Percentiles rank a stretch among this genome's conserved stretches.
Evolutionary conservation across 2,329 filamentous ascomycete species (phyloP).

Genomic region (Ciborinia camelliae): DNA sequence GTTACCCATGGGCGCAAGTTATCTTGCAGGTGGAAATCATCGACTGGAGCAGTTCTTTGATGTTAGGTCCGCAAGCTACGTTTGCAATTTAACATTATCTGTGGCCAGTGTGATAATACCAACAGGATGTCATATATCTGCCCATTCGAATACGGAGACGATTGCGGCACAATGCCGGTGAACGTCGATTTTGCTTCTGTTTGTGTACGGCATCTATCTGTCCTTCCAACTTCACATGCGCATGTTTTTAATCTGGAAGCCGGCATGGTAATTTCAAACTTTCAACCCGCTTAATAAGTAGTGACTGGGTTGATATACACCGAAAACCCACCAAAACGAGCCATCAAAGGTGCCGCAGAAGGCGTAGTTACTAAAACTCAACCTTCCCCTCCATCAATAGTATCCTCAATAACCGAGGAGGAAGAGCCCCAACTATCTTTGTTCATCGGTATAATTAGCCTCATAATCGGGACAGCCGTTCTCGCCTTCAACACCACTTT

Average conservation of each 20-base stretch:
- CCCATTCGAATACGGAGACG: not conserved
- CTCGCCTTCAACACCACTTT: conserved; percentile 48
- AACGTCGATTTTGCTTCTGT: conserved; percentile 36
- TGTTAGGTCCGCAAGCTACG: conserved; percentile 81
- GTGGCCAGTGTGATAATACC: conserved; percentile 83
- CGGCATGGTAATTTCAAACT: not conserved
- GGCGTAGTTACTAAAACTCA: not conserved
- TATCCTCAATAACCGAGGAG: not conserved
- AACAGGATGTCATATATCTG: conserved; percentile 67
- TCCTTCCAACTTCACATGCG: not conserved
- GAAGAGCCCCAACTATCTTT: not conserved
- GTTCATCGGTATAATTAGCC: not conserved
- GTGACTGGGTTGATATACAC: conserved; percentile 24
- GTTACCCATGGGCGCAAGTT: conserved; percentile 60
- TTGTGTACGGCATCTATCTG: not conserved
- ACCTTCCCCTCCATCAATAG: not conserved
- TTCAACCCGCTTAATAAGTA: conserved; percentile 35
- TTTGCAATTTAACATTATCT: conserved; percentile 64
- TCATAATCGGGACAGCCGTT: not conserved
- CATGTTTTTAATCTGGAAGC: conserved; percentile 1
- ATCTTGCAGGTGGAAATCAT: conserved; percentile 68
- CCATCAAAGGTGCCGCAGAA: conserved; percentile 65
- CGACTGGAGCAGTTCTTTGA: conserved; percentile 83
- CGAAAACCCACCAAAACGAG: conserved; percentile 39
- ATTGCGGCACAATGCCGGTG: not conserved